A percentile compares a stretch with the other conserved stretches of the same genome.
These are phyloP conservation scores for Cryptococcus sp. DNA, from an alignment of 1,284 basidiomycete species.

Conservation along the genomic window DNA sequence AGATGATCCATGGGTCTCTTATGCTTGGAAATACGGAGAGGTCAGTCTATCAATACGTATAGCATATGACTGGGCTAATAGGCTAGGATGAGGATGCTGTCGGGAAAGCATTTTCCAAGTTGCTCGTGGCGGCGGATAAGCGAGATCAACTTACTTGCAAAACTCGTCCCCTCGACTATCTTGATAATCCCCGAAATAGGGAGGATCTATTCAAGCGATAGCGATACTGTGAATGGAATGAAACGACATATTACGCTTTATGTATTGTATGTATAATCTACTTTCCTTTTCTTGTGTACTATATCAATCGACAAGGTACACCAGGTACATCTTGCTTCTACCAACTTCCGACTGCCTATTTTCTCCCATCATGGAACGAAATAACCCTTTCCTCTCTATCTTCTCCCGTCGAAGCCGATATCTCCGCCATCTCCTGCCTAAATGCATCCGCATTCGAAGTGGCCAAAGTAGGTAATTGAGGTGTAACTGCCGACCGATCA, in stretches of 20 bases:
- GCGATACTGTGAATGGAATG: no score
- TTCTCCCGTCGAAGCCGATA: neutral
- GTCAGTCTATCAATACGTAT: neutral
- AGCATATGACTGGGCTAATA: neutral
- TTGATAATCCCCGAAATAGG: conserved; percentile 15
- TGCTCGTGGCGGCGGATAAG: conserved; percentile 33
- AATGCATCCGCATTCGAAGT: neutral
- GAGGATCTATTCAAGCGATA: neutral
- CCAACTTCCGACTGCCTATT: no score
- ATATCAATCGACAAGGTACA: no score
- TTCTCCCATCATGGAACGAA: neutral
- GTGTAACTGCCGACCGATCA: conserved; percentile 12
- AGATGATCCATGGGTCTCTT: conserved; percentile 42
- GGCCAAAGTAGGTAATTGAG: conserved; percentile 12
- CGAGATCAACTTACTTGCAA: conserved; percentile 30
- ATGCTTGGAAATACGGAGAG: conserved; percentile 35
- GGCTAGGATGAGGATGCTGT: conserved; percentile 25
- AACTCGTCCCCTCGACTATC: conserved; percentile 38
- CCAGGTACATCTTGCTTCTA: no score
- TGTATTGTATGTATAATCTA: no score
- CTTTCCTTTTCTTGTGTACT: no score
- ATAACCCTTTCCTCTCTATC: neutral
- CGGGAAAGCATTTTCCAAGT: conserved; percentile 20
- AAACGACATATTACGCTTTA: no score
- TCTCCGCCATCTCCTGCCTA: neutral